Base-by-base conservation (phyloP, 2,329 filamentous ascomycete species). In the Colletotrichum gigasporum region DNA sequence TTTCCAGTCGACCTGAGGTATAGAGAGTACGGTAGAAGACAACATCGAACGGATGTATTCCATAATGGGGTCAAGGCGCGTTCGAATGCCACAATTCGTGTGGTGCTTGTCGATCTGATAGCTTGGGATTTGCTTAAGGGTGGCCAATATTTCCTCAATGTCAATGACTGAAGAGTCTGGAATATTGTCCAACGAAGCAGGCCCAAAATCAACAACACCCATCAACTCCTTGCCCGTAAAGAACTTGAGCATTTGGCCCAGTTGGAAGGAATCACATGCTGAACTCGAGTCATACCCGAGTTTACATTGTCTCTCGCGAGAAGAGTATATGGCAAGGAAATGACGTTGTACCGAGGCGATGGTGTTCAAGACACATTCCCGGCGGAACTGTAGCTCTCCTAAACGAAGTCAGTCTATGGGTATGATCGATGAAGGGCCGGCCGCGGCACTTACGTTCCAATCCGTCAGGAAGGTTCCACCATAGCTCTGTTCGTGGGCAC, bases 81-180 rank as follows among this genome's bases (percentile, higher is more conserved):
- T 87, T 44, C 90, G 81, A 35, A 92, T 80, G 1, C 91, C 91
- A 71, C 91, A 94, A 74, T 93, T 91, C 2, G 83, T 83, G 74
- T 94, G 91, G 71, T 93, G 82, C 68, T 84, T 85, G 74, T 94
- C 90, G 63, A 94, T 85, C 74, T 94, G 91, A 72, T 94, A 94
- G 58, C 83, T 85, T 1, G 91, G 89, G 51, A 85, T 88, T 74
- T 93, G 88, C 35, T 87, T 84, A 20, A 94, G 78, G 0, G 82
- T 82, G 9, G 85, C 78, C 14, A 94, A 73, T 1, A 94, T 72
- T 24, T 84, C 79, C 57, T 87, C 82, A 2, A 93, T 78, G 65
- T 91, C 88, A n/a, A 88, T 82, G 28, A 81, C 78, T 22, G 89
- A 87, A 4, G 78, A 78, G 63, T 85, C 81, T 3, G 78, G 80